Base-by-base conservation (phyloP, 2,329 filamentous ascomycete genomes). In the Hypoxylon sp. region DNA sequence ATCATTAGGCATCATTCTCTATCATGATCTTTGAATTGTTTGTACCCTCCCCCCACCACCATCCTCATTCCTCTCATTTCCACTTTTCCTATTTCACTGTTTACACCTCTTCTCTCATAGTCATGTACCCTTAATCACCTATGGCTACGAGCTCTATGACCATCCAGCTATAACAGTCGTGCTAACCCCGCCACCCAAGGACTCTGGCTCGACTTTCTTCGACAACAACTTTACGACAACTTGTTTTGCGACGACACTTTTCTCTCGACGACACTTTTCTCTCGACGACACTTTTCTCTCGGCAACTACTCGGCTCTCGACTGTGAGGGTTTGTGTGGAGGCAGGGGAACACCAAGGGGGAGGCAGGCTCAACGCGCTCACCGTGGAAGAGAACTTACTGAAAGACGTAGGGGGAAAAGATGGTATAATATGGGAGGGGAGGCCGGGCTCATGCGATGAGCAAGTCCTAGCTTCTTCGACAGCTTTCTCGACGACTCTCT, bases 401-500 rank as follows among this genome's bases (percentile, higher is more conserved):
- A 19, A 52, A 52, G 50, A 31, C 50, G 50, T 13, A 3, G 50
- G 50, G 50, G 50, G 50, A 17, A 52, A 33, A 37, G 22, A 47
- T 24, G 44, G 44, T 19, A 24, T 11, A 9, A 44, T 13, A 6
- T 3, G 26, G 26, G 29, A 22, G 3, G 8, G 39, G 14, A 9
- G n/a, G n/a, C 29, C 6, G 29, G 29, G 29, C 29, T 31, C 29
- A 31, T 31, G 29, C 29, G 29, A 31, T 31, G 29, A 31, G 29
- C 29, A 9, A 31, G 29, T 31, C 6, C 6, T 31, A n/a, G 35
- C 35, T 37, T 37, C 35, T 6, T 37, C 35, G 35, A 37, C 35
- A 6, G 13, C 35, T n/a, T 14, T 19, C n/a, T 17, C n/a, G 37
- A 9, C 37, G 37, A n/a, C n/a, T n/a, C n/a, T 42, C 4, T 17